Percentiles rank a stretch among this genome's conserved stretches.
Evolutionary conservation across 495 filamentous ascomycete species (phyloP).

Genomic region (Lasiosphaeriaceae sp.): DNA sequence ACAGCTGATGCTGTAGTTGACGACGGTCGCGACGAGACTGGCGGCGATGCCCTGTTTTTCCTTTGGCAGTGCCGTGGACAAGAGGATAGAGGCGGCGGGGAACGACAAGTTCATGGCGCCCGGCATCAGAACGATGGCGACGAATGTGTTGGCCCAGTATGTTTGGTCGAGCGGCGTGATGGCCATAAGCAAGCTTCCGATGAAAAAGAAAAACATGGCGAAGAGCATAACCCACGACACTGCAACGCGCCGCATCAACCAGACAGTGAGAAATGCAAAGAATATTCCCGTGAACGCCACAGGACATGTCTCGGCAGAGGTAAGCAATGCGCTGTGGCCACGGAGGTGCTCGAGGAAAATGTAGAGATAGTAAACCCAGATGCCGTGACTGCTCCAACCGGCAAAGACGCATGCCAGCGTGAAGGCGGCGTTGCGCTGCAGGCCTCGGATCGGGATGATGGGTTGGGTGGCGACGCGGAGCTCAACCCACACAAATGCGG

Average conservation of each 20-base stretch:
- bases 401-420: conserved; percentile 52
- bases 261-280: conserved; percentile 39
- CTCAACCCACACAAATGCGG: conserved; percentile 50
- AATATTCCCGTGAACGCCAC: conserved; percentile 30
- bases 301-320: conserved; percentile 24
- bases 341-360: conserved; percentile 51
- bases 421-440: conserved; percentile 47
- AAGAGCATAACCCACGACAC: conserved; percentile 45
- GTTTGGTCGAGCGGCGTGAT: conserved; percentile 43
- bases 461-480: conserved; percentile 35
- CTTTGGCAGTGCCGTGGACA: conserved; percentile 50
- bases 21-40: conserved; percentile 38
- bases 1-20: conserved; percentile 42
- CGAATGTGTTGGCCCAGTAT: conserved; percentile 61
- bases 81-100: conserved; percentile 49
- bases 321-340: conserved; percentile 41
- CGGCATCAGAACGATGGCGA: conserved; percentile 51
- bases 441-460: conserved; percentile 48
- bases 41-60: conserved; percentile 58
- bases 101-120: conserved; percentile 50
- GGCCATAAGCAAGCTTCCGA: conserved; percentile 42
- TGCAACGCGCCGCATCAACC: conserved; percentile 39
- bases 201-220: conserved; percentile 44
- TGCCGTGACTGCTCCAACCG: conserved; percentile 61
- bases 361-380: conserved; percentile 55